phyloP scores from a whole-genome alignment of 352 stramenopile genomes.

The Globisporangium cylindrosporum region DNA sequence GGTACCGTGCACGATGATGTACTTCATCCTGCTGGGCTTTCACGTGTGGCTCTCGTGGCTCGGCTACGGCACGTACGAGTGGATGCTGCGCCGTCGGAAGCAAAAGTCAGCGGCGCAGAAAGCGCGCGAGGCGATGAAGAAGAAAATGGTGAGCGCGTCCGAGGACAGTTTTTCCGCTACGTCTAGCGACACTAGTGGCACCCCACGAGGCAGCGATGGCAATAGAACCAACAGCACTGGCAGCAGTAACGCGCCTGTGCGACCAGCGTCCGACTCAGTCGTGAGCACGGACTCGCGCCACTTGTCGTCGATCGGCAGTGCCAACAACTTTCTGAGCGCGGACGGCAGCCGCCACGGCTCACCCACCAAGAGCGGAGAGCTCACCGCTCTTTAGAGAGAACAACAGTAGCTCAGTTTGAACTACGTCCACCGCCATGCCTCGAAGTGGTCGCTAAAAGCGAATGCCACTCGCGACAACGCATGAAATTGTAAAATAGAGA shows the following conservation, averaged over 20 bases:
- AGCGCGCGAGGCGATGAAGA: constrained; percentile 11
- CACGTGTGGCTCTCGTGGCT: constrained; percentile 77
- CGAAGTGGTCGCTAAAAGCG: not conserved
- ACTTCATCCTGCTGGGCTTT: constrained; percentile 80
- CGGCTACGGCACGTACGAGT: constrained; percentile 87
- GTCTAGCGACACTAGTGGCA: not conserved
- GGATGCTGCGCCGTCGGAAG: constrained; percentile 79
- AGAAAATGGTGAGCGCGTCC: constrained; percentile 18
- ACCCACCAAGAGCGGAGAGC: constrained; percentile 16
- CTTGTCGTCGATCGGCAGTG: constrained; percentile 39
- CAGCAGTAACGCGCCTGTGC: not conserved
- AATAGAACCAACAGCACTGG: not conserved
- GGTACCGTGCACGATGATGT: constrained; percentile 82
- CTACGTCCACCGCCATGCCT: not conserved
- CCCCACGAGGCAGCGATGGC: not conserved
- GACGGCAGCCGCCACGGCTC: constrained; percentile 9
- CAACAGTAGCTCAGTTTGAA: not conserved
- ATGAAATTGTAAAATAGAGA: not conserved
- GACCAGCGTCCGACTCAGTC: constrained; percentile 13
- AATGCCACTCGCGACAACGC: not conserved
- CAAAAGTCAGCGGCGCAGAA: constrained; percentile 58
- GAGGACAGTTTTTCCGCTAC: constrained; percentile 1
- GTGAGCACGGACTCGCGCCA: constrained; percentile 20
- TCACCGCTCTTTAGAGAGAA: constrained; percentile 24
- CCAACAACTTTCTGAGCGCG: constrained; percentile 34